phyloP scores from a whole-genome alignment of 2,329 filamentous ascomycete species.

The Lasiodiplodia hormozganensis region DNA sequence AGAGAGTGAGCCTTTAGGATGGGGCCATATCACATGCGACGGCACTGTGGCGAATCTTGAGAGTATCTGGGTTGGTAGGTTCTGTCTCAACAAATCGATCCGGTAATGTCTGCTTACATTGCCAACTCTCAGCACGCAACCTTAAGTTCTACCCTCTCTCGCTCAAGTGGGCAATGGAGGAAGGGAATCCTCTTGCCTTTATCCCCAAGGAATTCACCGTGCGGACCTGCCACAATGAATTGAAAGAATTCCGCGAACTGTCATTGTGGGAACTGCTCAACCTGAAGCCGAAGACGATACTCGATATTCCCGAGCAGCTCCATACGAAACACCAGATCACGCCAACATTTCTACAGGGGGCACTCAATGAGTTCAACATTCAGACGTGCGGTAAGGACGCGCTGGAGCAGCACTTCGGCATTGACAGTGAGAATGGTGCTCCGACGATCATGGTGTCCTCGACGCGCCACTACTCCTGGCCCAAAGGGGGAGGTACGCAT shows the following conservation, averaged over 20 bases:
- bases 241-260: conserved; percentile 48
- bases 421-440: conserved; percentile 36
- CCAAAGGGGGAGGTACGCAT: conserved; percentile 56
- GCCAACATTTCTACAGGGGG: conserved; percentile 42
- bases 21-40: conserved; percentile 57
- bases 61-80: conserved; percentile 50
- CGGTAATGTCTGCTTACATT: too few species aligned
- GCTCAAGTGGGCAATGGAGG: conserved; percentile 41
- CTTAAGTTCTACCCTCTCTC: conserved; percentile 57
- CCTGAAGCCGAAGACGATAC: conserved; percentile 47
- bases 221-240: conserved; percentile 39
- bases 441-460: conserved; percentile 48
- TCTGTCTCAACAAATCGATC: too few species aligned
- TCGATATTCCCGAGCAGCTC: conserved; percentile 50
- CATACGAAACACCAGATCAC: conserved; percentile 52
- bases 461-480: conserved; percentile 59
- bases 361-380: conserved; percentile 46
- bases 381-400: conserved; percentile 51
- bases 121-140: conserved; percentile 45
- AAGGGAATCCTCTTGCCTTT: conserved; percentile 38
- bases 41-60: conserved; percentile 58
- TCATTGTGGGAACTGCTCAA: conserved; percentile 56
- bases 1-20: conserved; percentile 37
- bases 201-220: conserved; percentile 41
- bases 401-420: conserved; percentile 45